Percentiles rank a stretch among this genome's conserved stretches.
Evolutionary conservation across 495 filamentous ascomycete genomes (phyloP).

Genomic region (Trichocladium antarcticum): DNA sequence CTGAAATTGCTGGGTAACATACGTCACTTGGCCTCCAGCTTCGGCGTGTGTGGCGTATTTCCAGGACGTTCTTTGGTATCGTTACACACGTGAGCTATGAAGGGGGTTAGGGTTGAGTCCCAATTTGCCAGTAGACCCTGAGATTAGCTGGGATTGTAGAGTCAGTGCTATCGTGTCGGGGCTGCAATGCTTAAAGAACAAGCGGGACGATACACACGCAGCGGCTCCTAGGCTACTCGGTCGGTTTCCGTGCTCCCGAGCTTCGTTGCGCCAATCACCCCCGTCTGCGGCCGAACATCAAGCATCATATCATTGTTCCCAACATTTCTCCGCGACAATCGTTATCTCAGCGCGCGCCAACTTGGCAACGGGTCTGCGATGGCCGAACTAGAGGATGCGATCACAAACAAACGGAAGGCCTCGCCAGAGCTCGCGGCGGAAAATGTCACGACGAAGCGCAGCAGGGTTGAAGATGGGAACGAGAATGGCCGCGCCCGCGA

Average conservation of each 20-base stretch:
- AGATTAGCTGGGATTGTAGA: too few species aligned
- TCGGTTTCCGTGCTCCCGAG: too few species aligned
- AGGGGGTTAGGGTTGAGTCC: slow-evolving; percentile 4
- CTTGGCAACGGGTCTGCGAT: background rate
- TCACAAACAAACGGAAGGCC: slow-evolving; percentile 20
- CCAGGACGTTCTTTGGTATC: background rate
- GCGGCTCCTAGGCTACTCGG: too few species aligned
- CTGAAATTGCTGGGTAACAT: slow-evolving; percentile 3
- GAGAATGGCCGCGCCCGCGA: background rate
- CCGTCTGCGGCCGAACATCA: too few species aligned
- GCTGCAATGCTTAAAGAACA: too few species aligned
- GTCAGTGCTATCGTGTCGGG: too few species aligned
- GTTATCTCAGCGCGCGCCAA: too few species aligned
- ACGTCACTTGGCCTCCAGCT: background rate
- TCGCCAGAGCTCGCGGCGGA: slow-evolving; percentile 10
- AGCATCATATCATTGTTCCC: background rate
- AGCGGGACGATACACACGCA: too few species aligned
- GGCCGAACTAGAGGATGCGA: slow-evolving; percentile 1
- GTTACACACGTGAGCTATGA: background rate
- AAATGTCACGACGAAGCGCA: slow-evolving; percentile 16
- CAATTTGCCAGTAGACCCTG: too few species aligned
- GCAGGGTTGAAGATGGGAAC: slow-evolving; percentile 7
- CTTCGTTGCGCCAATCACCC: too few species aligned
- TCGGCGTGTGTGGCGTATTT: slow-evolving; percentile 1
- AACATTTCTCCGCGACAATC: background rate